Evolutionary conservation across 2,329 filamentous ascomycete genomes (phyloP).

Genomic region (Bipolaris gigantea): DNA sequence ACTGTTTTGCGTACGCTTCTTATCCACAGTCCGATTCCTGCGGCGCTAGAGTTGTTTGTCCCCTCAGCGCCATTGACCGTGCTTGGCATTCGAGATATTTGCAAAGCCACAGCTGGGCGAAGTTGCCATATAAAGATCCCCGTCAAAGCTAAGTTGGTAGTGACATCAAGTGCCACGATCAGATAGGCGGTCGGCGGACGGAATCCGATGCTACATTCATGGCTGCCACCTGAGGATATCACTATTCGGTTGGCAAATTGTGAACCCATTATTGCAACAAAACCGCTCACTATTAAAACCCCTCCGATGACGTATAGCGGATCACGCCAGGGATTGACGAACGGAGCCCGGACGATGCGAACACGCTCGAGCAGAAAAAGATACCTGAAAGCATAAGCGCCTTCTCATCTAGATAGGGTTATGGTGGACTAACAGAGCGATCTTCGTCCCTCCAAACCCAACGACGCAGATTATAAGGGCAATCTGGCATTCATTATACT

Average conservation of each 20-base stretch:
- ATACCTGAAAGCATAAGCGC: conserved; percentile 22
- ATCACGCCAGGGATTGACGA: conserved; percentile 33
- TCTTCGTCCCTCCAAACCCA: conserved; percentile 41
- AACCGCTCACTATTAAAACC: conserved; percentile 22
- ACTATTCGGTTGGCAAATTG: conserved; percentile 32
- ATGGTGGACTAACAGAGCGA: conserved; percentile 23
- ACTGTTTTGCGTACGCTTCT: neutral
- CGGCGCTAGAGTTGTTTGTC: too few relatives aligned
- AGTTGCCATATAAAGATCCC: conserved; percentile 41
- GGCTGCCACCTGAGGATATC: conserved; percentile 28
- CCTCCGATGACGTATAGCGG: conserved; percentile 37
- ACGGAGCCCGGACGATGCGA: conserved; percentile 39
- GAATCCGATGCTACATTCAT: conserved; percentile 42
- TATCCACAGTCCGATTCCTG: neutral
- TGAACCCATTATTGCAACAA: conserved; percentile 23
- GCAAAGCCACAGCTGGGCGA: conserved; percentile 21
- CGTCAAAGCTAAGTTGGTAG: conserved; percentile 40
- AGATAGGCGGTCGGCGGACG: conserved; percentile 32
- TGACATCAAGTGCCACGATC: conserved; percentile 39
- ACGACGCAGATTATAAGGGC: conserved; percentile 43
- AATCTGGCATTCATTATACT: conserved; percentile 30
- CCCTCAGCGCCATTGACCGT: neutral
- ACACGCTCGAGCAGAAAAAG: conserved; percentile 46
- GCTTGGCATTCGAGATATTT: neutral
- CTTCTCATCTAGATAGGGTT: neutral